These are phyloP conservation scores for Claviceps digitariae DNA, from an alignment of 2,329 filamentous ascomycete species.

Conservation along the genomic window DNA sequence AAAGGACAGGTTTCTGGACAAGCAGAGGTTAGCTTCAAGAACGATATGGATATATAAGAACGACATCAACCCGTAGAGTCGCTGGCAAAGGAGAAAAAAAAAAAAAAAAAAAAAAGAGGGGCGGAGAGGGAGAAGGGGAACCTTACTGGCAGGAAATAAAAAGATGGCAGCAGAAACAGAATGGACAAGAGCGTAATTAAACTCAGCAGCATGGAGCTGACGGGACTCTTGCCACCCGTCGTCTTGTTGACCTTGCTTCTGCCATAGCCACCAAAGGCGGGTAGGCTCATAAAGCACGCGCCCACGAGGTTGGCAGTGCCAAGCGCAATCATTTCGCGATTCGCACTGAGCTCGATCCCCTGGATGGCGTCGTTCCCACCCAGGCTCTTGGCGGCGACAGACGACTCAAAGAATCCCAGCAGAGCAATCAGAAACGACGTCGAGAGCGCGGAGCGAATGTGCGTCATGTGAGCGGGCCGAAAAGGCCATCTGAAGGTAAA, in stretches of 20 bases:
- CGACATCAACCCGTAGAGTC: too few species aligned
- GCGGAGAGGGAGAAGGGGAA: too few species aligned
- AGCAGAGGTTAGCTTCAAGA: too few species aligned
- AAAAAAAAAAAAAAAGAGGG: too few species aligned
- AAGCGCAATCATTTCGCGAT: conserved; percentile 83
- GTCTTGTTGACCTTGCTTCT: conserved; percentile 89
- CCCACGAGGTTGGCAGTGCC: conserved; percentile 86
- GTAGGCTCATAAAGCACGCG: conserved; percentile 81
- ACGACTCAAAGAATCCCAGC: conserved; percentile 97
- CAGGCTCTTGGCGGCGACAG: conserved; percentile 85
- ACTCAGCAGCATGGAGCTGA: conserved; percentile 82
- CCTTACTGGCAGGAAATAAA: conserved; percentile 85
- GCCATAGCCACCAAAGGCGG: conserved; percentile 91
- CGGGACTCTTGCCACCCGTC: conserved; percentile 82
- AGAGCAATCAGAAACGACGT: conserved; percentile 89
- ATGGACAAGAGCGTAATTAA: conserved; percentile 71
- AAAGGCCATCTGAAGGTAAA: conserved; percentile 86
- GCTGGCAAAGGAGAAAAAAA: too few species aligned
- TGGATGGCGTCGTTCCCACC: conserved; percentile 57
- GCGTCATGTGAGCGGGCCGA: conserved; percentile 57
- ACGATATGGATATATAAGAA: too few species aligned
- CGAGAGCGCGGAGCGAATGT: conserved; percentile 75
- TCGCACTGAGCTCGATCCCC: conserved; percentile 73
- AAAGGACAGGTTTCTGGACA: conserved; percentile 78
- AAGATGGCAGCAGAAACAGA: conserved; percentile 72